Evolutionary conservation across 345 rosid species (phyloP).

Genomic region (Clausena lansium): DNA sequence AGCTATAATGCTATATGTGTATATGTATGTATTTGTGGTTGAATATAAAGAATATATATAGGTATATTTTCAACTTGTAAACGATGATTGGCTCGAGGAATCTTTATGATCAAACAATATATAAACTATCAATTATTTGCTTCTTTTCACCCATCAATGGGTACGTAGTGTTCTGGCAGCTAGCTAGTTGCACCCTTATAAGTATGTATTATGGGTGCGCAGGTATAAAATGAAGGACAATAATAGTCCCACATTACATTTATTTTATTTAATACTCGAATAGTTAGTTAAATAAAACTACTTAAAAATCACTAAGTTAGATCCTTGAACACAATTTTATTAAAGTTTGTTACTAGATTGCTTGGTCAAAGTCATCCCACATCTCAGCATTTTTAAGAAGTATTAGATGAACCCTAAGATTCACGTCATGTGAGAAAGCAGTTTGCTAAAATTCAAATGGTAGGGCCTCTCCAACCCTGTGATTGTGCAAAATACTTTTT

Average conservation of each 20-base stretch:
- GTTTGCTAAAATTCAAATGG: not conserved
- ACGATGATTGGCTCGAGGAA: slow-evolving; percentile 6
- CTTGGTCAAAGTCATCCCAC: too few species aligned
- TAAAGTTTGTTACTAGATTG: too few species aligned
- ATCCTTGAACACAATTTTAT: too few species aligned
- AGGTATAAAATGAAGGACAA: not conserved
- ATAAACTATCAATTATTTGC: not conserved
- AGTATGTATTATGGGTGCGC: too few species aligned
- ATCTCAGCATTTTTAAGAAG: too few species aligned
- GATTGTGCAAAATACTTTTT: not conserved
- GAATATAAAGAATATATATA: not conserved
- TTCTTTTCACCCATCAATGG: not conserved
- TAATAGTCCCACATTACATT: too few species aligned
- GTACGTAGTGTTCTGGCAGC: not conserved
- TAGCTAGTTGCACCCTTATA: not conserved
- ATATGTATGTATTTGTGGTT: not conserved
- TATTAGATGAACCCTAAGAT: not conserved
- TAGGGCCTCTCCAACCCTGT: not conserved
- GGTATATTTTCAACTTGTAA: not conserved
- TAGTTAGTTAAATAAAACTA: too few species aligned
- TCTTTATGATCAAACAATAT: not conserved
- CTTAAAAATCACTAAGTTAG: too few species aligned
- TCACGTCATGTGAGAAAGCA: not conserved
- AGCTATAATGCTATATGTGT: not conserved
- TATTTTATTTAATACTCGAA: too few species aligned